Base-by-base conservation (phyloP, 352 stramenopile species). In the Blastocystis hominis region DNA sequence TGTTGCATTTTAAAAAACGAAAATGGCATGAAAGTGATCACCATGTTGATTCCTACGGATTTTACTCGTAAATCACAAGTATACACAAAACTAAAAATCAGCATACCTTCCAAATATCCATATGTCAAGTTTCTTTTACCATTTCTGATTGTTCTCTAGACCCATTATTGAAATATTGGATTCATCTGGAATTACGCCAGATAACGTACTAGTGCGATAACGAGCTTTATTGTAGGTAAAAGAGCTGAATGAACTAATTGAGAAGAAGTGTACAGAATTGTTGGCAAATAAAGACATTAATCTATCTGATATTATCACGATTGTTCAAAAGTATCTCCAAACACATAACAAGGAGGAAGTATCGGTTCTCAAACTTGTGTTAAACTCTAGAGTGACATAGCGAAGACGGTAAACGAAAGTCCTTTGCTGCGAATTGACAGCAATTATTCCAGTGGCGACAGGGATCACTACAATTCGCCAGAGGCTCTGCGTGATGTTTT, bases 331-430 rank as follows among this genome's bases (percentile, higher is more conserved):
- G 6, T 76, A 36, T 30, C 66, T 76, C n/a, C 66, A 76, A 53
- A 55, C 66, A 3, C 66, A 76, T 53, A 76, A 76, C 34, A 42
- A 38, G 3, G 40, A 76, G 34, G 66, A 76, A 76, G 66, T 76
- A 2, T n/a, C 6, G 53, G 30, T 20, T 34, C 34, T n/a, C 34
- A 5, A 38, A n/a, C n/a, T 76, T 46, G n/a, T 47, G 3, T 53
- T 76, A 2, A 76, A 5, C 9, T 56, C 9, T 53, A 76, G 66
- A 76, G 53, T 0, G 13, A 55, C 6, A 0, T 76, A 40, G 24
- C 24, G 5, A 38, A 53, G 17, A 3, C 20, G 46, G 30, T n/a
- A 6, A 10, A 46, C 34, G 15, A 5, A 9, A 10, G 17, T 5
- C 10, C 6, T 56, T n/a, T 53, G 38, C 9, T 9, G 15, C 36